Conservation (phyloP, 2,329 filamentous ascomycete genomes). For the Fusarium mundagurra region DNA sequence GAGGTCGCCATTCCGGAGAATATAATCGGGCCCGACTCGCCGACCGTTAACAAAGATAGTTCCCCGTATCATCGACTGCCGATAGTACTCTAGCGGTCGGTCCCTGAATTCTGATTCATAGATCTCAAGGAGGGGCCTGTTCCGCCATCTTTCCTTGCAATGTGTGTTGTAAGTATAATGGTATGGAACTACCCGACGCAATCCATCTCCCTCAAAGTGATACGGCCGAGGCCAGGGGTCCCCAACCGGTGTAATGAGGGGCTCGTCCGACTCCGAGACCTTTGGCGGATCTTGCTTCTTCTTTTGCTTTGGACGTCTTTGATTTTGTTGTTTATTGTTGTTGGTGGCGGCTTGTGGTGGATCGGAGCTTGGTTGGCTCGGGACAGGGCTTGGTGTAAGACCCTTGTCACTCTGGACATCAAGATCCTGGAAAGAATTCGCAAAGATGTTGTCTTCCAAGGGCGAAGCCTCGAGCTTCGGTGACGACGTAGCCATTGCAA, state of each 20-base stretch:
- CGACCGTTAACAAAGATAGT: constrained; percentile 84
- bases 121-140: constrained; percentile 82
- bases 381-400: constrained; percentile 1
- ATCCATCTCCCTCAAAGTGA: constrained; percentile 77
- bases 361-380: constrained; percentile 22
- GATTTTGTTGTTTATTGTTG: constrained; percentile 6
- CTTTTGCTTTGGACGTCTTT: constrained; percentile 25
- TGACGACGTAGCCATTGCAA: constrained; percentile 34
- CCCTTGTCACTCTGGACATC: constrained; percentile 25
- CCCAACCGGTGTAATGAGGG: constrained; percentile 48
- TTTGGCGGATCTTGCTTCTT: constrained; percentile 28
- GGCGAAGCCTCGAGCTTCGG: constrained; percentile 10
- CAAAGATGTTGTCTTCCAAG: constrained; percentile 24
- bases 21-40: constrained; percentile 70
- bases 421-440: constrained; percentile 29
- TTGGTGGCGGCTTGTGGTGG: constrained; percentile 11
- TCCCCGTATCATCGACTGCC: constrained; percentile 81
- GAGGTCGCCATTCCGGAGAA: constrained; percentile 87
- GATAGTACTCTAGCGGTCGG: constrained; percentile 86
- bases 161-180: constrained; percentile 94
- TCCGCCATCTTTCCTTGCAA: constrained; percentile 94
- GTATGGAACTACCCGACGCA: constrained; percentile 87
- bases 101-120: constrained; percentile 94
- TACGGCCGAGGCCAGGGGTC: constrained; percentile 73
- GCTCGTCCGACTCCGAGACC: constrained; percentile 33